Conservation (phyloP, 805 yeast genomes). For the Starmerella bombi region DNA sequence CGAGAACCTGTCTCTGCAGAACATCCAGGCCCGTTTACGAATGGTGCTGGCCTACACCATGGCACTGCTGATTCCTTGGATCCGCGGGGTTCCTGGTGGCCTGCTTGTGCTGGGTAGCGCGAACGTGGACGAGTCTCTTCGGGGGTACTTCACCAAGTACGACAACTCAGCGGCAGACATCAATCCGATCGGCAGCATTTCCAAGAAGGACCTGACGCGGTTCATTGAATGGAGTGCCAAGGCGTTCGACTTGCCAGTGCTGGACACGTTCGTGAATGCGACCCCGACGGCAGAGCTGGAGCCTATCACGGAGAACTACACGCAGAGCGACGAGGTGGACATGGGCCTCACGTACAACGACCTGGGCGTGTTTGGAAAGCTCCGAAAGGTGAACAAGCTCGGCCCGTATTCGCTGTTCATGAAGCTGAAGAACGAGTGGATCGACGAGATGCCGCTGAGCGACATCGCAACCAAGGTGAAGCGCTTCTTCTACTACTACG, state of each 20-base stretch:
- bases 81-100: slow-evolving; percentile 65
- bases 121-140: slow-evolving; percentile 88
- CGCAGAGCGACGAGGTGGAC: slow-evolving; percentile 91
- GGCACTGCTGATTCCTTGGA: slow-evolving; percentile 94
- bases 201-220: slow-evolving; percentile 79
- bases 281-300: slow-evolving; percentile 97
- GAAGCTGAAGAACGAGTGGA: slow-evolving; percentile 81
- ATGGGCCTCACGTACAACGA: slow-evolving; percentile 99
- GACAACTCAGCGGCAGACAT: slow-evolving; percentile 96
- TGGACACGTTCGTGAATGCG: slow-evolving; percentile 69
- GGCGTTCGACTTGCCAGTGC: slow-evolving; percentile 60
- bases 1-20: slow-evolving; percentile 89
- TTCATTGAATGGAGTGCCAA: slow-evolving; percentile 70
- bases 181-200: slow-evolving; percentile 97
- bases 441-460: slow-evolving; percentile 58
- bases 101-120: slow-evolving; percentile 88
- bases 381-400: slow-evolving; percentile 84
- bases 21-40: slow-evolving; percentile 88
- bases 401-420: slow-evolving; percentile 95
- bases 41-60: slow-evolving; percentile 90
- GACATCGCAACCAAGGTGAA: slow-evolving; percentile 88
- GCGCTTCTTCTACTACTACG: slow-evolving; percentile 82
- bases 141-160: slow-evolving; percentile 93
- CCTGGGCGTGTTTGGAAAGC: slow-evolving; percentile 74
- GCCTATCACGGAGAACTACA: slow-evolving; percentile 83